These are phyloP conservation scores for Ganoderma meredithae DNA, from an alignment of 1,284 basidiomycete genomes.

Conservation along the genomic window DNA sequence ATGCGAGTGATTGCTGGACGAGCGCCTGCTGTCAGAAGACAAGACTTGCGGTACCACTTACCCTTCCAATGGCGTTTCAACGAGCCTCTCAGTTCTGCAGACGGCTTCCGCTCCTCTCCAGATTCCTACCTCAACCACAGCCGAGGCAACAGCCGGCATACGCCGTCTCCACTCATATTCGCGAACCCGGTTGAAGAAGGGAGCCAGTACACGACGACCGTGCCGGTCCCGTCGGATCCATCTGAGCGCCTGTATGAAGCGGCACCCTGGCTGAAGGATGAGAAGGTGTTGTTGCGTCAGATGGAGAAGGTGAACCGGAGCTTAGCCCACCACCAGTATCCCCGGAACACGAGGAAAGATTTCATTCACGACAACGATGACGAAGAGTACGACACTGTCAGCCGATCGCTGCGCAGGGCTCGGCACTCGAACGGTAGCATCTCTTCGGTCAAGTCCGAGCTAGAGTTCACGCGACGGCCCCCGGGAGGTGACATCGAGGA, in stretches of 20 bases:
- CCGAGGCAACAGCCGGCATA: slow-evolving; percentile 19
- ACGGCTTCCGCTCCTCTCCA: slow-evolving; percentile 17
- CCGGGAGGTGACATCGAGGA: slow-evolving; percentile 27
- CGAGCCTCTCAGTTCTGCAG: slow-evolving; percentile 9
- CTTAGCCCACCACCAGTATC: background rate
- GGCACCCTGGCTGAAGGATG: slow-evolving; percentile 31
- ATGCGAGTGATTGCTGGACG: slow-evolving; percentile 27
- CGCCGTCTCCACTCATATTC: slow-evolving; percentile 40
- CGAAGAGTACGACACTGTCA: slow-evolving; percentile 34
- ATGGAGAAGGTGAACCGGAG: slow-evolving; percentile 15
- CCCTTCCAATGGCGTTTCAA: slow-evolving; percentile 34
- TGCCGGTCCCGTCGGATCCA: slow-evolving; percentile 27
- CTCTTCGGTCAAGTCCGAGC: slow-evolving; percentile 36
- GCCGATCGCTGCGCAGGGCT: slow-evolving; percentile 37
- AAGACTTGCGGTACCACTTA: slow-evolving; percentile 34
- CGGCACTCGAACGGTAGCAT: slow-evolving; percentile 32
- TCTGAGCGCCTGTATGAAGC: slow-evolving; percentile 27
- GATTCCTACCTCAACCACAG: slow-evolving; percentile 19
- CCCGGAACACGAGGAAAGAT: slow-evolving; percentile 12
- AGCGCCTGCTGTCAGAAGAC: slow-evolving; percentile 20
- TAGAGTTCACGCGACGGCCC: slow-evolving; percentile 35
- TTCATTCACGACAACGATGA: slow-evolving; percentile 23
- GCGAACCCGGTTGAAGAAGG: slow-evolving; percentile 29
- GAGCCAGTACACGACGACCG: slow-evolving; percentile 24
- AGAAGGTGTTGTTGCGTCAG: slow-evolving; percentile 28